These are phyloP conservation scores for Collybiopsis luxurians DNA, from an alignment of 768 basidiomycete species.

Conservation along the genomic window DNA sequence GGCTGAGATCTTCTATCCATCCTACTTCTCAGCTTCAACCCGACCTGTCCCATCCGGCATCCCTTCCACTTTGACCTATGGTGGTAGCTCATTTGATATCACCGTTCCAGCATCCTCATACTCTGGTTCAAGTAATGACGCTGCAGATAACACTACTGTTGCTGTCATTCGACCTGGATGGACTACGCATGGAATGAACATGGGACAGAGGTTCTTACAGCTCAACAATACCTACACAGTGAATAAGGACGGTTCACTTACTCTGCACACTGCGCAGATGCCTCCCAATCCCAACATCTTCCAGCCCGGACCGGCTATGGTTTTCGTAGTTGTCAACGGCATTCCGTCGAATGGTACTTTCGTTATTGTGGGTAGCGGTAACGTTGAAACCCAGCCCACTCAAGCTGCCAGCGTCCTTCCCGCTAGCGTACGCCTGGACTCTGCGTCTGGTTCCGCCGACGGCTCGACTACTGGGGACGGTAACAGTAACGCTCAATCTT, in stretches of 20 bases:
- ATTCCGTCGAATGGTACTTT: conserved; percentile 79
- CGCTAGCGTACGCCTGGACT: conserved; percentile 39
- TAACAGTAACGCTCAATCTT: too few relatives aligned
- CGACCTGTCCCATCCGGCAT: conserved; percentile 72
- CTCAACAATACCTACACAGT: conserved; percentile 86
- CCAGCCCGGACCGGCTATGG: conserved; percentile 83
- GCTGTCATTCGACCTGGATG: conserved; percentile 82
- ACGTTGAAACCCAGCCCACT: conserved; percentile 69
- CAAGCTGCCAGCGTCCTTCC: conserved; percentile 45
- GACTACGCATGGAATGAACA: conserved; percentile 85
- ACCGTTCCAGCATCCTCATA: conserved; percentile 65
- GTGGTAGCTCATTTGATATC: conserved; percentile 78
- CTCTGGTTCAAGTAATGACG: conserved; percentile 61
- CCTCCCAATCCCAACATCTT: conserved; percentile 85
- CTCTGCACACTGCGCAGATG: conserved; percentile 76
- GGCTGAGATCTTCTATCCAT: conserved; percentile 89
- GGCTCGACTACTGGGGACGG: conserved; percentile 16
- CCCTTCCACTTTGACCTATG: conserved; percentile 78
- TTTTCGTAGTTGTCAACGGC: conserved; percentile 83
- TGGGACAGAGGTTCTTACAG: conserved; percentile 80
- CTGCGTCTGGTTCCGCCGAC: conserved; percentile 36
- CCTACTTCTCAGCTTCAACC: conserved; percentile 69
- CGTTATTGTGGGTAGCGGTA: conserved; percentile 77
- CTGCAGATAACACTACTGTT: conserved; percentile 73
- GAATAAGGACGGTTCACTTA: conserved; percentile 71